Conservation (phyloP, 768 basidiomycete genomes). For the Leccinum subtestaceum region DNA sequence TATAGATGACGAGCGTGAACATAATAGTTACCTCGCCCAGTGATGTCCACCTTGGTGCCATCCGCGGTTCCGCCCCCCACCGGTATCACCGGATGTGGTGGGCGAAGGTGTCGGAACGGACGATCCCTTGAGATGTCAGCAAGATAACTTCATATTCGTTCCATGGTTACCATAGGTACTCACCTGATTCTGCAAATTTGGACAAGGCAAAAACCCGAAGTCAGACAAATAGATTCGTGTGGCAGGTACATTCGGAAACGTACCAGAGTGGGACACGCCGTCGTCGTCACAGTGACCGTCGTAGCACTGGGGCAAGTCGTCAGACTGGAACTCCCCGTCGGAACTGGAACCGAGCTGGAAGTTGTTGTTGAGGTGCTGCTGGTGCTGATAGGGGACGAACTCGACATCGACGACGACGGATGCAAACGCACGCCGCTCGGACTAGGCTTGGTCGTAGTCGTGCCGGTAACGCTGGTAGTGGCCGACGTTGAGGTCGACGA, state of each 20-base stretch:
- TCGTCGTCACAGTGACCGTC: conserved; percentile 16
- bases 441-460: neutral
- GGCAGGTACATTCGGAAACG: neutral
- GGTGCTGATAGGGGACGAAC: neutral
- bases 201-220: neutral
- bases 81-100: neutral
- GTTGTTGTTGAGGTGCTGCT: neutral
- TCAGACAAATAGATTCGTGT: neutral
- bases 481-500: neutral
- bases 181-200: neutral
- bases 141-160: neutral
- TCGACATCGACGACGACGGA: neutral
- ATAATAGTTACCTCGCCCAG: conserved; percentile 5
- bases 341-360: neutral
- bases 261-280: conserved; percentile 17
- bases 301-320: neutral
- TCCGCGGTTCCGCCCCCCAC: neutral
- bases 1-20: neutral
- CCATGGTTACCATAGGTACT: neutral
- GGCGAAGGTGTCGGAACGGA: neutral
- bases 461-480: neutral
- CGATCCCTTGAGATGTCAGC: conserved; percentile 2
- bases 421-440: conserved; percentile 4
- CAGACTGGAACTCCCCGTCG: conserved; percentile 1
- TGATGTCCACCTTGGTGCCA: neutral